phyloP scores from a whole-genome alignment of 2,329 filamentous ascomycete genomes.

The Ilyonectria mors-panacis region DNA sequence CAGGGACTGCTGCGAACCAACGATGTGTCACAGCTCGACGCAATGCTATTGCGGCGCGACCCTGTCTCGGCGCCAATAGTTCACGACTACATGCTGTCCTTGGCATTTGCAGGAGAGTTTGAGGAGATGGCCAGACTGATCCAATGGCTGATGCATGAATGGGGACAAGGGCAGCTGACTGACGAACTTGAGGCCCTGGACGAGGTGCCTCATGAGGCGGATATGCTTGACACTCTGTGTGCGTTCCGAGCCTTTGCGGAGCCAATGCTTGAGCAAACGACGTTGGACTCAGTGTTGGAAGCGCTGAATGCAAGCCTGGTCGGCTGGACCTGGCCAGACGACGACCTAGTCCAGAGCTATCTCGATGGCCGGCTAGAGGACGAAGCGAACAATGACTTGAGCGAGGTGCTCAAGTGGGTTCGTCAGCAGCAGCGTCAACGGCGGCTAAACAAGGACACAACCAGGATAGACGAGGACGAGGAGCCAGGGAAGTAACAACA shows the following conservation, averaged over 20 bases:
- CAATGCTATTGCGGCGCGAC: slow-evolving; percentile 52
- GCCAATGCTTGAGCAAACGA: slow-evolving; percentile 55
- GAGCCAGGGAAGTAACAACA: neutral
- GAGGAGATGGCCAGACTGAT: slow-evolving; percentile 70
- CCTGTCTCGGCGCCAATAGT: slow-evolving; percentile 55
- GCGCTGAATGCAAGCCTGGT: slow-evolving; percentile 45
- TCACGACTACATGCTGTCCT: slow-evolving; percentile 74
- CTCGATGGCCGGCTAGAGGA: slow-evolving; percentile 43
- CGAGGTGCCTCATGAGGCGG: slow-evolving; percentile 51
- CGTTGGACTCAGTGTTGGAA: slow-evolving; percentile 50
- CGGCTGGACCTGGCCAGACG: slow-evolving; percentile 58
- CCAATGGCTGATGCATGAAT: slow-evolving; percentile 70
- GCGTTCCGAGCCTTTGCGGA: slow-evolving; percentile 65
- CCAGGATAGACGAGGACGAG: slow-evolving; percentile 20
- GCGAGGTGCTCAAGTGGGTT: slow-evolving; percentile 44
- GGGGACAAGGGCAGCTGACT: slow-evolving; percentile 52
- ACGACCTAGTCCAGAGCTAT: slow-evolving; percentile 54
- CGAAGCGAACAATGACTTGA: slow-evolving; percentile 46
- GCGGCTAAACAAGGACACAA: slow-evolving; percentile 15
- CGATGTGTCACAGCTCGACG: slow-evolving; percentile 51
- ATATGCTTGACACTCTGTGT: slow-evolving; percentile 59
- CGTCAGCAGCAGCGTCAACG: slow-evolving; percentile 25
- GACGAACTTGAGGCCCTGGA: slow-evolving; percentile 55
- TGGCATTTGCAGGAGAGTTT: slow-evolving; percentile 73
- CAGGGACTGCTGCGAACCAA: slow-evolving; percentile 36